phyloP scores from a whole-genome alignment of 768 basidiomycete species.

The Boletus insuetus region DNA sequence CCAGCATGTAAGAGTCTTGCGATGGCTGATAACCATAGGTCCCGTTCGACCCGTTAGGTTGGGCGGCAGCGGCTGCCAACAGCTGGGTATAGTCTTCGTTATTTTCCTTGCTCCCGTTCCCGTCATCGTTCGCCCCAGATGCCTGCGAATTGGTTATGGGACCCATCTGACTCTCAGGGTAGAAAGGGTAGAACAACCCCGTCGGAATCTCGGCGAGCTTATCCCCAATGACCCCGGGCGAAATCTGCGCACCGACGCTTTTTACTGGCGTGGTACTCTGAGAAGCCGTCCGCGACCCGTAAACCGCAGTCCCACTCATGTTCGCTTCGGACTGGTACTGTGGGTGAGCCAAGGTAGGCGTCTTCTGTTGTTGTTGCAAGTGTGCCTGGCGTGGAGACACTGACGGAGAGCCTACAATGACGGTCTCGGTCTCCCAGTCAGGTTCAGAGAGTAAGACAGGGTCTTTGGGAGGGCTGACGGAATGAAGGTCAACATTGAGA shows the following conservation, averaged over 20 bases:
- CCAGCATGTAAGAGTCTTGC: conserved; percentile 66
- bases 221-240: conserved; percentile 24
- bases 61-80: conserved; percentile 57
- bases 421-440: conserved; percentile 45
- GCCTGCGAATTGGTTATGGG: conserved; percentile 17
- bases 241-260: conserved; percentile 14
- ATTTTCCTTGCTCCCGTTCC: conserved; percentile 15
- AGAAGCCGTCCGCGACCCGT: conserved; percentile 27
- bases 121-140: conserved; percentile 19
- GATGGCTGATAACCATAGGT: conserved; percentile 53
- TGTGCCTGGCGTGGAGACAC: conserved; percentile 29
- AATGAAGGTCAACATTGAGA: conserved; percentile 68
- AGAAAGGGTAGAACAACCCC: conserved; percentile 77
- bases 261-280: conserved; percentile 33
- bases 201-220: conserved; percentile 65
- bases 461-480: conserved; percentile 42
- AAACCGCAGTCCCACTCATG: conserved; percentile 18
- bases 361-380: conserved; percentile 32
- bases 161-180: conserved; percentile 49
- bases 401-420: conserved; percentile 26
- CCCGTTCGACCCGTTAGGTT: conserved; percentile 49
- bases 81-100: conserved; percentile 49
- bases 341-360: conserved; percentile 36
- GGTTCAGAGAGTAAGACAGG: conserved; percentile 41
- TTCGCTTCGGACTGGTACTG: conserved; percentile 33